A percentile compares a stretch with the other conserved stretches of the same genome.
Evolutionary conservation across 2,329 filamentous ascomycete genomes (phyloP).

Genomic region (Alternaria sp.): DNA sequence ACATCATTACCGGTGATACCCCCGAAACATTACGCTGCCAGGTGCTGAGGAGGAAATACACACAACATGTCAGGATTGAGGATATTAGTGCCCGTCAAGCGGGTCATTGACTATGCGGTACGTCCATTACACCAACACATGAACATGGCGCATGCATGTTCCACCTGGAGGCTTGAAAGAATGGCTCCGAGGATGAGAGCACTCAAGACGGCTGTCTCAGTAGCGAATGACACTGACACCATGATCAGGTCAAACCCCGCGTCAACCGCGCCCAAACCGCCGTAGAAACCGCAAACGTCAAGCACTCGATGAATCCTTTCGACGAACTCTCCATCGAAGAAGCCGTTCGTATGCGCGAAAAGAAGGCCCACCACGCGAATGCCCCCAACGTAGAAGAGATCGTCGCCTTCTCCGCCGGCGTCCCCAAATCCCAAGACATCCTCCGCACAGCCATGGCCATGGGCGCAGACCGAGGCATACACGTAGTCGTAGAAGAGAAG

Average conservation of each 20-base stretch:
- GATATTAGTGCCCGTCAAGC: constrained; percentile 63
- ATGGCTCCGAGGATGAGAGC: not conserved
- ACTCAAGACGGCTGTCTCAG: not conserved
- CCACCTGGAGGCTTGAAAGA: not conserved
- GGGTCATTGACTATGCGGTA: constrained; percentile 66
- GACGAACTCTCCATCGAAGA: constrained; percentile 98
- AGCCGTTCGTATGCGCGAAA: constrained; percentile 91
- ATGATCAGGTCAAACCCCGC: constrained; percentile 68
- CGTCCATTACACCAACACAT: constrained; percentile 14
- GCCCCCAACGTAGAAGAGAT: constrained; percentile 76
- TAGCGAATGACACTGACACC: not conserved
- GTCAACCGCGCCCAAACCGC: constrained; percentile 78
- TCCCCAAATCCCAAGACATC: constrained; percentile 84
- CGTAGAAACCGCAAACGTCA: constrained; percentile 90
- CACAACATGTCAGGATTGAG: constrained; percentile 54
- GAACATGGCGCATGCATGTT: not conserved
- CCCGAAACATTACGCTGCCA: not conserved
- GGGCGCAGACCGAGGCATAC: constrained; percentile 91
- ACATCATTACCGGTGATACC: constrained; percentile 3
- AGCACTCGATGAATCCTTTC: constrained; percentile 99
- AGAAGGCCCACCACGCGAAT: constrained; percentile 57
- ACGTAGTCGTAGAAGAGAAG: constrained; percentile 64
- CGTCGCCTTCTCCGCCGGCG: constrained; percentile 84
- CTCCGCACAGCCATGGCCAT: constrained; percentile 98
- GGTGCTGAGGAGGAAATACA: constrained; percentile 2